Evolutionary conservation across 768 basidiomycete genomes (phyloP).

Genomic region (Suillus lakei): DNA sequence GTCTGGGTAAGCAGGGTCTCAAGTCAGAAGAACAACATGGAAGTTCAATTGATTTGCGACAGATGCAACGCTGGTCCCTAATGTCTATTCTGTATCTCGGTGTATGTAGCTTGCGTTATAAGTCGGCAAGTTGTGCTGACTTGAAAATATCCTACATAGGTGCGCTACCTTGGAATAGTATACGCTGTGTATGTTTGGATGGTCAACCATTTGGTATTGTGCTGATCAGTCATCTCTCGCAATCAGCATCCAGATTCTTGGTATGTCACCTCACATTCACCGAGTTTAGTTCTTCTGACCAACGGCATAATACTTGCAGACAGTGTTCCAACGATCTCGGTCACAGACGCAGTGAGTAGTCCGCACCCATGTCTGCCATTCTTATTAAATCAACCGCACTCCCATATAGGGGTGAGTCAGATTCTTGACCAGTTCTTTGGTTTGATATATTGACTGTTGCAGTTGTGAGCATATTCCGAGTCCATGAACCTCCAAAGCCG

Average conservation of each 20-base stretch:
- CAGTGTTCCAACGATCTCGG: neutral
- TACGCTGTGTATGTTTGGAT: neutral
- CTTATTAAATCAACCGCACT: neutral
- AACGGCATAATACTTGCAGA: neutral
- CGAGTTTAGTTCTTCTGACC: neutral
- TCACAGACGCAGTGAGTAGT: neutral
- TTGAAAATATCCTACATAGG: neutral
- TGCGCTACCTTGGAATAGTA: neutral
- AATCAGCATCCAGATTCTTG: neutral
- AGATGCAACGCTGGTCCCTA: neutral
- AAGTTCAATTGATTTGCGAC: neutral
- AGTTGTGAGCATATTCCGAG: neutral
- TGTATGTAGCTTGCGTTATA: neutral
- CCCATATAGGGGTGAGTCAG: neutral
- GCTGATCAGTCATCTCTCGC: neutral
- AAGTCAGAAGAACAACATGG: neutral
- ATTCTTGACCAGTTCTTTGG: neutral
- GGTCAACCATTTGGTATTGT: neutral
- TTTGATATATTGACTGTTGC: neutral
- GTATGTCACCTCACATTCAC: neutral
- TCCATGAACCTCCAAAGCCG: neutral
- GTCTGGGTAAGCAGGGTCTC: slow-evolving; percentile 1
- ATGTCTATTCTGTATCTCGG: slow-evolving; percentile 3
- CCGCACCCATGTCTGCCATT: neutral
- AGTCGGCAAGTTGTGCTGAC: neutral